Evolutionary conservation across 2,329 filamentous ascomycete species (phyloP), one percentile per base, ranked within the genome.

Genomic region (Sclerotinia trifoliorum): DNA sequence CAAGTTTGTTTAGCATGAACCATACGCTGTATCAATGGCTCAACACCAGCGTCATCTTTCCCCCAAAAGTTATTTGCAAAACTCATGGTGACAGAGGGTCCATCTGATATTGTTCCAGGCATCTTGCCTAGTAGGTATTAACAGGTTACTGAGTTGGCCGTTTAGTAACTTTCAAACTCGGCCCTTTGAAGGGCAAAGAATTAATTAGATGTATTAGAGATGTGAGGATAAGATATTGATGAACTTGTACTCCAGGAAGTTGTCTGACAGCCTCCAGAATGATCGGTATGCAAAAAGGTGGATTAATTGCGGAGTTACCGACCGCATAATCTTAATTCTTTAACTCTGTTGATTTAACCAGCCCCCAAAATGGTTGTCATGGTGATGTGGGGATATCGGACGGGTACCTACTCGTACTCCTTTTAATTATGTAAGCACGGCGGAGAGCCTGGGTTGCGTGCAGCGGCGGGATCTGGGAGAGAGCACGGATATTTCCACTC

Each of bases 21-120:
- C 93, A 99, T 96, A 77, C 95, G 94, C 79, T 94, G 92, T 42
- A 99, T 85, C 77, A 99, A 87, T 69, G 95, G 96, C 57, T 85
- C 85, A 77, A 99, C 94, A 78, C 95, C 96, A 64, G 94, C 95
- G 84, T 99, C 95, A 79, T 98, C 94, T 84, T 96, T 98, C 72
- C 95, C 95, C 95, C 95, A 99, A 80, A 99, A 99, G 79, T 99
- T 99, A 83, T 99, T 99, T 76, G 95, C 94, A 82, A 99, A 80
- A 71, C 78, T 80, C 70, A 80, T 70, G 44, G 77, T 71, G 42
- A 79, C 77, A 52, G 77, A 74, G n/a, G 78, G 78, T 46, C 75
- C 75, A 69, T 78, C 77, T 49, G 73, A 76, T 64, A 76, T 72
- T 65, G 75, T 75, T 70, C 71, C 75, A 58, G 75, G 75, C 76